Conservation (phyloP, 106 monocot species). For the Platanthera guangdongensis region DNA sequence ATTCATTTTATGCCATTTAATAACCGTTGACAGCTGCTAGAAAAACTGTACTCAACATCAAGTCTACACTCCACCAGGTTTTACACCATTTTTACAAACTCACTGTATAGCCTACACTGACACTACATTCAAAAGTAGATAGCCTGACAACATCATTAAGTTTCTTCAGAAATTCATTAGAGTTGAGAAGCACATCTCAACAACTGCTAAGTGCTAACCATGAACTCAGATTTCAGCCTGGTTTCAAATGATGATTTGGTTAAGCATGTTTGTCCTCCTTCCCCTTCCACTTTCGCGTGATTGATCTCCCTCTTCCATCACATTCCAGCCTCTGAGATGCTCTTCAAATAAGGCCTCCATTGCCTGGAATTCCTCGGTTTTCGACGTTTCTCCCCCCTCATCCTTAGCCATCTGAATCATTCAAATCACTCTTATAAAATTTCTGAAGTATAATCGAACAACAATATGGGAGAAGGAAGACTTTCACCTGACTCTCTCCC, state of each 20-base stretch:
- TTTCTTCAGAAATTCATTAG: background rate
- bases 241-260: background rate
- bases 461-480: no score
- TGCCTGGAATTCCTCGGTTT: constrained; percentile 20
- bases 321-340: constrained; percentile 56
- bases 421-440: no score
- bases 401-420: background rate
- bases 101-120: background rate
- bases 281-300: no score
- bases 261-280: no score
- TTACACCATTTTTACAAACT: background rate
- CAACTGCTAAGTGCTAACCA: background rate
- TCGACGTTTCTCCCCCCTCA: constrained; percentile 7
- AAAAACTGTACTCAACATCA: background rate
- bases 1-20: background rate
- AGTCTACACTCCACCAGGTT: background rate
- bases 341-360: constrained; percentile 82
- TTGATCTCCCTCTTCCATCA: constrained; percentile 6
- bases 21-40: background rate
- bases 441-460: no score
- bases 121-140: background rate
- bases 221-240: background rate
- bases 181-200: background rate
- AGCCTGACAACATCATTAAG: background rate
- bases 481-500: no score